Base-by-base conservation (phyloP, 202 grass and related monocot genomes). In the Carex arenaria region DNA sequence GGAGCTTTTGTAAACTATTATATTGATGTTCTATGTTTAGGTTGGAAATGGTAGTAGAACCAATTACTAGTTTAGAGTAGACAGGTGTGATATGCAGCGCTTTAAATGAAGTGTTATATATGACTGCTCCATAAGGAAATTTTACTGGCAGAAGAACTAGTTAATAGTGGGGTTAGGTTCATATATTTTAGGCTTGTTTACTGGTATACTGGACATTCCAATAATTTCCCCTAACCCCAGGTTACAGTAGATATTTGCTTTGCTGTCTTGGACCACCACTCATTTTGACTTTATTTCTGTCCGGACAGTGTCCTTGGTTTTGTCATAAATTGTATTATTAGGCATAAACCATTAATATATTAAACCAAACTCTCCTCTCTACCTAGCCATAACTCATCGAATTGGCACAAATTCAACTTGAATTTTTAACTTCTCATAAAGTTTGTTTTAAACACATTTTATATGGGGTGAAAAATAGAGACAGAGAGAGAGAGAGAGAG, bases 281-380 rank as follows among this genome's bases (percentile, higher is more conserved):
- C 26, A 14, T 57, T 76, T 57, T 76, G 51, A 76, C 72, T 76
- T 76, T 55, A 76, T 54, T 76, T 78, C 73, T 59, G 53, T 59
- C 51, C 53, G 52, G 52, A 78, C 53, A 78, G 26, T 56, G 26
- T 52, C 23, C 14, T 76, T 78, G 53, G 15, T 59, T n/a, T 20
- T 78, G 30, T 19, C 52, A 77, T 77, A 78, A 59, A 36, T 78
- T 36, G 17, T 54, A 78, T 38, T 13, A 78, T 78, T 77, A 11
- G 10, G 11, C 2, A 54, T 30, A 74, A 54, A 30, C 19, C 36
- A 49, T 42, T 20, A 72, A 72, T 13, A 34, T 36, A 23, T 66
- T n/a, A 67, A 23, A 47, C 67, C 23, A 28, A 69, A 1, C 17
- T 45, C 18, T 12, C 8, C 40, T 20, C 67, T 45, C 6, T 43